Evolutionary conservation across 1,139 yeast species (phyloP).

Genomic region (Suhomyces bolitotheri): DNA sequence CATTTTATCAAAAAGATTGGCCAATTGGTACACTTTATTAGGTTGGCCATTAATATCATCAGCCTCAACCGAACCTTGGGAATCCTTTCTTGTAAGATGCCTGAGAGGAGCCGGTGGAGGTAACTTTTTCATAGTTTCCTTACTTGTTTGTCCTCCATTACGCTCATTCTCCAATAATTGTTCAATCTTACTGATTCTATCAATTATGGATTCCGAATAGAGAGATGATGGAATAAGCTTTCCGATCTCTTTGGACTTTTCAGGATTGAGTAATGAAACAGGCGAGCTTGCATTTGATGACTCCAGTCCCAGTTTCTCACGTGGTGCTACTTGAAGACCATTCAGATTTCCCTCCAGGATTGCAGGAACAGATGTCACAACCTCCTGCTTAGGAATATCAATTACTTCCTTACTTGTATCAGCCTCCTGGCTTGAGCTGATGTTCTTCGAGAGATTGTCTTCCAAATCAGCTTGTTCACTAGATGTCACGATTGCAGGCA

Average conservation of each 20-base stretch:
- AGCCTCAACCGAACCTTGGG: constrained; percentile 13
- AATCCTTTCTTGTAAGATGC: constrained; percentile 16
- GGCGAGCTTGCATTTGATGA: constrained; percentile 1
- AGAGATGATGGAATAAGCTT: constrained; percentile 27
- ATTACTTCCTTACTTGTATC: background rate
- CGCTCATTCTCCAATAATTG: constrained; percentile 23
- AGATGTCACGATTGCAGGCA: background rate
- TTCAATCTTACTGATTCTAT: constrained; percentile 32
- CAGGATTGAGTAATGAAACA: constrained; percentile 13
- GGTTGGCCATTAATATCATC: constrained; percentile 8
- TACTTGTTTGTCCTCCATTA: constrained; percentile 7
- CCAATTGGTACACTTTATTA: constrained; percentile 58
- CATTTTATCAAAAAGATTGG: constrained; percentile 69
- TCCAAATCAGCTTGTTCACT: background rate
- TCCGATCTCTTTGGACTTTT: constrained; percentile 22
- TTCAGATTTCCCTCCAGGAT: no score
- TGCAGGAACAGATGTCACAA: no score
- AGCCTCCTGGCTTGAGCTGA: background rate
- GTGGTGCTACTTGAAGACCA: no score
- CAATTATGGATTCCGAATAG: constrained; percentile 24
- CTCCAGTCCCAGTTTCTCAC: no score
- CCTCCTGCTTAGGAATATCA: background rate
- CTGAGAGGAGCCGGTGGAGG: constrained; percentile 21
- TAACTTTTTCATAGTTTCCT: constrained; percentile 14
- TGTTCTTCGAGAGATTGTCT: background rate